Evolutionary conservation across 345 rosid species (phyloP).

Genomic region (Syzygium aqueum): DNA sequence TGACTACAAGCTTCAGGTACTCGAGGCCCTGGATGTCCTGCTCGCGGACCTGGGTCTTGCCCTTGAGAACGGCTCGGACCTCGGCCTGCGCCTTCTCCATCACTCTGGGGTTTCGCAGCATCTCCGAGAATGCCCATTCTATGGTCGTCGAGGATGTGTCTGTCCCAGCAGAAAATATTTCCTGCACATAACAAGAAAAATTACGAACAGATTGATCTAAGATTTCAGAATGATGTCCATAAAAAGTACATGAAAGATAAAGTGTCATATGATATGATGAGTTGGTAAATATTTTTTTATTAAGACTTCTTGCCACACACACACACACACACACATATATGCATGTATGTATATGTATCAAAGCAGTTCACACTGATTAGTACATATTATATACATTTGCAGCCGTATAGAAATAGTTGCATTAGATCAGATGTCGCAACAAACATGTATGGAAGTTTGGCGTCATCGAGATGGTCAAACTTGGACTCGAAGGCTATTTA

Average conservation of each 20-base stretch:
- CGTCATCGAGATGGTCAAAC: background rate
- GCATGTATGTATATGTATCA: no score
- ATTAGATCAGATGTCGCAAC: background rate
- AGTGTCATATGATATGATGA: background rate
- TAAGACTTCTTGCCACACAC: no score
- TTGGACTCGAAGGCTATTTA: background rate
- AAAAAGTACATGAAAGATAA: background rate
- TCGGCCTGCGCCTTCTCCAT: constrained; percentile 6
- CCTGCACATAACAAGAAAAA: background rate
- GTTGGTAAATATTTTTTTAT: no score
- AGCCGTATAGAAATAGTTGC: background rate
- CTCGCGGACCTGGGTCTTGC: constrained; percentile 1
- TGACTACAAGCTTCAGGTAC: constrained; percentile 2
- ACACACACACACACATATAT: no score
- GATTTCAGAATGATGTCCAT: background rate
- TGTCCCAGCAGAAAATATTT: constrained; percentile 3
- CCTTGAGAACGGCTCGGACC: background rate
- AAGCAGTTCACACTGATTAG: no score
- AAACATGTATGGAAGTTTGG: background rate
- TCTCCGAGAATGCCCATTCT: constrained; percentile 13
- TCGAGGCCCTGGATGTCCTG: background rate
- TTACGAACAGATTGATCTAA: background rate
- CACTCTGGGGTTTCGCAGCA: constrained; percentile 3
- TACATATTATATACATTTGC: no score
- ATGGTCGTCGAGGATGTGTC: constrained; percentile 7